A percentile compares a stretch with the other conserved stretches of the same genome.
Conservation (phyloP, 2,329 filamentous ascomycete genomes). For the Penicillium sclerotigenum region DNA sequence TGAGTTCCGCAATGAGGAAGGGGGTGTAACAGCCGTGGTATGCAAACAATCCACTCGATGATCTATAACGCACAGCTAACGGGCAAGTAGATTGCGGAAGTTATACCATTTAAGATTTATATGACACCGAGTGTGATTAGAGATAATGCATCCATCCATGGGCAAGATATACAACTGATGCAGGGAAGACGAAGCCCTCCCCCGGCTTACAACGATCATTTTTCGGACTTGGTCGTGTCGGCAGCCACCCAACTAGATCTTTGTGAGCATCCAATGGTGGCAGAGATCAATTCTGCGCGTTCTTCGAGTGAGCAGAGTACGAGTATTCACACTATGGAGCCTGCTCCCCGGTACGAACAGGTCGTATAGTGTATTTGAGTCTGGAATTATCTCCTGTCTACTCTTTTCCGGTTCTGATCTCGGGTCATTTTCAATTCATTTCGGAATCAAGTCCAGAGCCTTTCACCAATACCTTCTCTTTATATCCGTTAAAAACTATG, state of each 20-base stretch:
- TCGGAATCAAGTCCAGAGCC: no score
- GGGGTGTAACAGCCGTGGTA: neutral
- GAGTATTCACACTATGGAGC: neutral
- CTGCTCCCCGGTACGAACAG: slow-evolving; percentile 1
- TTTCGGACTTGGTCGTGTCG: neutral
- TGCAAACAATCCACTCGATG: neutral
- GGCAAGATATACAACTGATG: neutral
- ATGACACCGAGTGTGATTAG: neutral
- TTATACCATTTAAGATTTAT: slow-evolving; percentile 3
- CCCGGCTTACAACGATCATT: neutral
- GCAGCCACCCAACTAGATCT: neutral
- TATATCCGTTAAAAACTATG: neutral
- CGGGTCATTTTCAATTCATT: neutral
- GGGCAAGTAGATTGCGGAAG: neutral
- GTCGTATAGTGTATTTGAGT: neutral
- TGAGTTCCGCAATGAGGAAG: neutral
- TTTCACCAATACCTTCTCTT: neutral
- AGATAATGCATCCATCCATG: neutral
- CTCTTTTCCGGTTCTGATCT: neutral
- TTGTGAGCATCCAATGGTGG: neutral
- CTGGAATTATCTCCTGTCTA: no score
- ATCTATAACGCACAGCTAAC: neutral
- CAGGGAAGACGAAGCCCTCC: neutral
- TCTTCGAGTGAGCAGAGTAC: neutral
- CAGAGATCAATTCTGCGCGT: neutral